Percentiles rank a stretch among this genome's conserved stretches.
Evolutionary conservation across 108 stramenopile species (phyloP).

Genomic region (Asterionellopsis glacialis): DNA sequence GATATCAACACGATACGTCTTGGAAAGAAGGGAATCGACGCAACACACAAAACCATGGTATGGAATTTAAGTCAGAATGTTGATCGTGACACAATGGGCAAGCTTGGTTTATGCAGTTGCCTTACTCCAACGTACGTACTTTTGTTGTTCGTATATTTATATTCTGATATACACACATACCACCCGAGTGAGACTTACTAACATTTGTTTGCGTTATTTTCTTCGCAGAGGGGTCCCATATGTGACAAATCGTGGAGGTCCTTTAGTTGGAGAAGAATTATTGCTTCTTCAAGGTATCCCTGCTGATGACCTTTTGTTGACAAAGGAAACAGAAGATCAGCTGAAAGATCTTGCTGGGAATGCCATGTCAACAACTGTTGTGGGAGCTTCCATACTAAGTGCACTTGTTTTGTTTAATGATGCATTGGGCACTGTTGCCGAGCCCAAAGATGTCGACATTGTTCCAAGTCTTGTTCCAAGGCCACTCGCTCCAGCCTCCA

Average conservation of each 20-base stretch:
- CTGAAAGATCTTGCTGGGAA: slow-evolving; percentile 38
- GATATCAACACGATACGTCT: slow-evolving; percentile 45
- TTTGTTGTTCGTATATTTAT: too few relatives aligned
- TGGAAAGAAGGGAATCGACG: slow-evolving; percentile 18
- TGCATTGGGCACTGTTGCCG: too few relatives aligned
- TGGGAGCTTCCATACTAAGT: slow-evolving; percentile 22
- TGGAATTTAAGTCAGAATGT: slow-evolving; percentile 50
- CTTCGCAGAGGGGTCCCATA: slow-evolving; percentile 33
- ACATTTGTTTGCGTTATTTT: too few relatives aligned
- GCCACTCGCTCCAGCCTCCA: slow-evolving; percentile 3
- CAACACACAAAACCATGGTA: slow-evolving; percentile 40
- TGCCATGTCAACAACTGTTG: slow-evolving; percentile 43
- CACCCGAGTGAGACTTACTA: too few relatives aligned
- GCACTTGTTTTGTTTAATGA: slow-evolving; percentile 11
- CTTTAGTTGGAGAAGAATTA: slow-evolving; percentile 38
- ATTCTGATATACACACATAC: too few relatives aligned
- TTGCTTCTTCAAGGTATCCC: slow-evolving; percentile 47
- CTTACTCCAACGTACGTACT: slow-evolving; percentile 40
- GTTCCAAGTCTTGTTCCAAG: slow-evolving; percentile 19
- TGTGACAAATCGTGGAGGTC: slow-evolving; percentile 41
- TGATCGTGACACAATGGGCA: slow-evolving; percentile 38
- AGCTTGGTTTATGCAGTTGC: slow-evolving; percentile 34
- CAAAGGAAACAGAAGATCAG: slow-evolving; percentile 37
- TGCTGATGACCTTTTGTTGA: slow-evolving; percentile 33
- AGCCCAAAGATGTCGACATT: too few relatives aligned